Evolutionary conservation across 352 stramenopile species (phyloP), one percentile per base, ranked within the genome.

Genomic region (Pythium rhizo-oryzae): DNA sequence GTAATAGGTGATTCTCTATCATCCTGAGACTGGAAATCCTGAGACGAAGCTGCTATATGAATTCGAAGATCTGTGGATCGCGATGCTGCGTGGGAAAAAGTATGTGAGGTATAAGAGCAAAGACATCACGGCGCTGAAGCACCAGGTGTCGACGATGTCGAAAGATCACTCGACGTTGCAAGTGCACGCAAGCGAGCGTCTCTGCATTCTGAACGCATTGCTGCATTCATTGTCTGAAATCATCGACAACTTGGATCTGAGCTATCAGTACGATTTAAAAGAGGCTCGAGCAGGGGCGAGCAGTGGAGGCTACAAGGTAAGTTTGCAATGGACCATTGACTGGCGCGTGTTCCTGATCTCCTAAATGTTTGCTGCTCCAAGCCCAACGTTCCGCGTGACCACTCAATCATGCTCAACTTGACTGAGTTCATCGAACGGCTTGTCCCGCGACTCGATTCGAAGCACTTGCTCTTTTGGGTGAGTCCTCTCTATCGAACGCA

Each of bases 331-430:
- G 28, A 33, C 28, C 6, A 6, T 6, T 33, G 28, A 33, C n/a
- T n/a, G n/a, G n/a, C n/a, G 8, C 12, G 18, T 24, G 19, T 64
- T 15, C 25, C 35, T 24, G 24, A 12, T 43, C 3, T 13, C 8
- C 19, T 3, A 15, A 18, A 44, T 18, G 58, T 51, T 50, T n/a
- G 33, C 25, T 47, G 28, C 41, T 2, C 16, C 25, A 12, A 95
- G 87, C 87, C 85, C 15, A 76, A 62, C 24, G 71, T 93, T 3
- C 71, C 82, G 43, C 81, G 85, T 35, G 87, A 95, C 60, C 87
- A 95, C 65, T 88, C 82, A 0, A 93, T 93, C 44, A 82, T 93
- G 77, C 71, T 93, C 15, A 95, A 93, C 61, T 58, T 92, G 39
- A 90, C 85, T 6, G 85, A 93, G 62, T 91, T 93, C 67, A 52